phyloP scores from a whole-genome alignment of 192 early-diverging fungal species.

The Phlyctochytrium arcticum region DNA sequence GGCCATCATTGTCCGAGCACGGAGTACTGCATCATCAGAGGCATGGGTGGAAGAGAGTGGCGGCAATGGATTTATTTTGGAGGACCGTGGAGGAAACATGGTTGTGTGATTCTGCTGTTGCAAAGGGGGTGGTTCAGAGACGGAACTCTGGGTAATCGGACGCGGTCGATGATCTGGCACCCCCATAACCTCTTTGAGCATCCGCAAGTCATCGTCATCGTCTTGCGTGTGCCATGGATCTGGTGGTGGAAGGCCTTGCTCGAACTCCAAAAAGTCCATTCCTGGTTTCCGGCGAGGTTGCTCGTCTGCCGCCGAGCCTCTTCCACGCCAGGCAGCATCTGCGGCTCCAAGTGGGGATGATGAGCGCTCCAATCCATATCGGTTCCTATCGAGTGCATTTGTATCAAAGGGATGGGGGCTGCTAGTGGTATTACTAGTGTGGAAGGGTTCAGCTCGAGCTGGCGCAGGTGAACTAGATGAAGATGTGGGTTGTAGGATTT shows the following conservation, averaged over 20 bases:
- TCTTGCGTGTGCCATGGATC: slow-evolving; percentile 59
- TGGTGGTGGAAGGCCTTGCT: slow-evolving; percentile 57
- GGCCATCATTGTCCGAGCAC: slow-evolving; percentile 6
- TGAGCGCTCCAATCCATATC: neutral
- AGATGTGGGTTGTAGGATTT: slow-evolving; percentile 50
- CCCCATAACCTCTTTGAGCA: slow-evolving; percentile 49
- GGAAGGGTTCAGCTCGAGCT: too few relatives aligned
- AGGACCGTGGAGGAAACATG: too few relatives aligned
- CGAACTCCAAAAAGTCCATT: slow-evolving; percentile 59
- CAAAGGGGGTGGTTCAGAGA: too few relatives aligned
- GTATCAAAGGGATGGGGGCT: too few relatives aligned
- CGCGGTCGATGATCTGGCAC: slow-evolving; percentile 39
- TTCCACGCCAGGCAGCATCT: neutral
- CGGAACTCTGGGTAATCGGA: too few relatives aligned
- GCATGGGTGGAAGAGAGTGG: neutral
- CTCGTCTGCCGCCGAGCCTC: neutral
- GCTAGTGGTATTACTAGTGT: too few relatives aligned
- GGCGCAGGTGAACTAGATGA: slow-evolving; percentile 20
- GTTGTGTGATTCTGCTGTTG: too few relatives aligned
- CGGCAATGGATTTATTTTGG: too few relatives aligned
- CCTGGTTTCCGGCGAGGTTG: neutral
- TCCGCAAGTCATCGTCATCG: slow-evolving; percentile 49
- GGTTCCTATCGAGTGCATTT: too few relatives aligned
- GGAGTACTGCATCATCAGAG: neutral
- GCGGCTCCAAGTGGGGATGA: neutral